phyloP scores from a whole-genome alignment of 225 moss, liverwort and hornwort genomes.

The Pleurozium schreberi region DNA sequence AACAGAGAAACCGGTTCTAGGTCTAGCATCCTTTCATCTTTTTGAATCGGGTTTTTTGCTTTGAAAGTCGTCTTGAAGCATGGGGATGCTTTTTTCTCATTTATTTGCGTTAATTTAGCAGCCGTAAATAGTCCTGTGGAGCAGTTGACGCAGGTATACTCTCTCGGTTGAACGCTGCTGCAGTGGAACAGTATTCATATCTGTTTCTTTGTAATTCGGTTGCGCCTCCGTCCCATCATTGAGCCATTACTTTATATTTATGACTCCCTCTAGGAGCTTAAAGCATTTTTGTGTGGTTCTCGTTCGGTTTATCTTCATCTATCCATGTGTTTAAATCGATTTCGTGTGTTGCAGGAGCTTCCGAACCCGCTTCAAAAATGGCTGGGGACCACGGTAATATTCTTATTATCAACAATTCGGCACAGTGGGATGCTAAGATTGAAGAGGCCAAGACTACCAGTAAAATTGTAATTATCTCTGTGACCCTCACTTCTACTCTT shows the following conservation, averaged over 20 bases:
- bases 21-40: background rate
- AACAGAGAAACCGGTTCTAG: background rate
- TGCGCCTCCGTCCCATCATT: background rate
- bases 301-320: background rate
- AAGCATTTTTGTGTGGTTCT: background rate
- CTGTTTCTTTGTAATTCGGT: background rate
- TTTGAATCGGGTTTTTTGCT: background rate
- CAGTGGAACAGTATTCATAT: background rate
- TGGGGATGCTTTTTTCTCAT: background rate
- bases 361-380: conserved; percentile 5
- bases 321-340: background rate
- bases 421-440: conserved; percentile 27
- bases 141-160: background rate
- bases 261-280: background rate
- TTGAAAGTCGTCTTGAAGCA: background rate
- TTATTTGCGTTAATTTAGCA: no score
- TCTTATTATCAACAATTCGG: background rate
- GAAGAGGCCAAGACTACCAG: background rate
- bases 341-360: background rate
- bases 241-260: background rate
- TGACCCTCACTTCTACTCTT: background rate
- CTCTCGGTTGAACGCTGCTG: background rate
- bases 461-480: conserved; percentile 33
- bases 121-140: background rate
- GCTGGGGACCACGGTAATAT: conserved; percentile 50